Percentiles rank a stretch among this genome's conserved stretches.
These are phyloP conservation scores for Trametes versicolor DNA, from an alignment of 1,284 basidiomycete species.

Conservation along the genomic window DNA sequence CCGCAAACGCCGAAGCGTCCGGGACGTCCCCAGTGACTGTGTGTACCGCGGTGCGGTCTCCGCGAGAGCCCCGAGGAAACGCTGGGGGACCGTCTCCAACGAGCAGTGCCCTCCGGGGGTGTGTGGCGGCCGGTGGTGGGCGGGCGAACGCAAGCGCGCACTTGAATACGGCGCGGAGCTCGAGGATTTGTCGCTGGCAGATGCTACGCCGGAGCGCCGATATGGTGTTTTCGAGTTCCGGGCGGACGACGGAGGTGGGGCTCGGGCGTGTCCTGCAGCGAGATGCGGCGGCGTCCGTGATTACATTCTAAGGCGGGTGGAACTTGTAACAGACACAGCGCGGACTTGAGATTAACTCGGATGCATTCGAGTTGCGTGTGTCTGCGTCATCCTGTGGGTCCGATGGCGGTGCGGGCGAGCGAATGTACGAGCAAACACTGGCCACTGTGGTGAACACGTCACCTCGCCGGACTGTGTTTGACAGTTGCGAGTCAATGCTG, in stretches of 20 bases:
- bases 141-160: not conserved
- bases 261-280: not conserved
- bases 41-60: not conserved
- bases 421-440: not conserved
- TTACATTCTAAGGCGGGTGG: not conserved
- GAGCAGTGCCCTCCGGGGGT: not conserved
- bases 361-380: not conserved
- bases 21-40: not conserved
- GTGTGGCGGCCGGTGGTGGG: not conserved
- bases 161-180: not conserved
- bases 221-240: no score
- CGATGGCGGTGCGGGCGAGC: not conserved
- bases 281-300: not conserved
- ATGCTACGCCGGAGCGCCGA: not conserved
- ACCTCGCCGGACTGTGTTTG: not conserved
- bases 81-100: not conserved
- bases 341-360: not conserved
- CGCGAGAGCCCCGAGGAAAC: not conserved
- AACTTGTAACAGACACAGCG: not conserved
- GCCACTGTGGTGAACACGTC: not conserved
- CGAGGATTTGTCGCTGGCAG: not conserved
- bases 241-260: not conserved
- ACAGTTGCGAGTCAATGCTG: not conserved
- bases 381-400: conserved; percentile 1
- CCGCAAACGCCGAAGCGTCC: conserved; percentile 28